Evolutionary conservation across 139 green algal species (phyloP), one percentile per base, ranked within the genome.

Genomic region (Picochlorum sp.): DNA sequence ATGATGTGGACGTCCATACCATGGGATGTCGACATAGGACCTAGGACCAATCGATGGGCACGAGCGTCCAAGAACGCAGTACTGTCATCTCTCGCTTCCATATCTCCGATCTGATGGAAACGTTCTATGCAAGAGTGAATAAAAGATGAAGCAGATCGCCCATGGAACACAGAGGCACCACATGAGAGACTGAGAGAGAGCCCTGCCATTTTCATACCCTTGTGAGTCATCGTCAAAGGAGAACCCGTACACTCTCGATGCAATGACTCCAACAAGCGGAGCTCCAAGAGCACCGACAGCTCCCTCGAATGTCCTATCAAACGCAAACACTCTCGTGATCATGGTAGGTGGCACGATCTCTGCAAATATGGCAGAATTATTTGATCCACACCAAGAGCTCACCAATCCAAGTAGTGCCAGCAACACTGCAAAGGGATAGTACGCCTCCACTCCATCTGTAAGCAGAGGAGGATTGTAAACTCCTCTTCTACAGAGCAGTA

Each of bases 311-410:
- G 65, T 73, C n/a, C 88, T 68, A 72, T 95, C 88, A 50, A 94
- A 90, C 1, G 88, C 88, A 57, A 89, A 95, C 9, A 95, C 81
- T 24, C 72, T 80, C 8, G 49, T 77, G 38, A 86, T 73, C 63
- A 86, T 63, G 52, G 82, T 50, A 55, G 86, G 80, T 9, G 88
- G 86, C 24, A 95, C 86, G 23, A 93, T 79, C 52, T 95, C 88
- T 5, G 88, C 78, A 61, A 95, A 92, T 41, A 95, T 88, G 14
- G 88, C 86, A 18, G 60, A 80, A 75, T 95, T 95, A 66, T 85
- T 85, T 38, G 65, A 74, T 5, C 79, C 82, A 18, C 69, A 83
- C 78, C 78, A 83, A 65, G 66, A 85, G 63, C 89, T 85, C 4
- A 78, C 45, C 14, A 85, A 52, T 9, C 88, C 88, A 62, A 88